Percentiles rank a stretch among this genome's conserved stretches.
Evolutionary conservation across 495 filamentous ascomycete species (phyloP).

Genomic region (Trichodelitschia bisporula): DNA sequence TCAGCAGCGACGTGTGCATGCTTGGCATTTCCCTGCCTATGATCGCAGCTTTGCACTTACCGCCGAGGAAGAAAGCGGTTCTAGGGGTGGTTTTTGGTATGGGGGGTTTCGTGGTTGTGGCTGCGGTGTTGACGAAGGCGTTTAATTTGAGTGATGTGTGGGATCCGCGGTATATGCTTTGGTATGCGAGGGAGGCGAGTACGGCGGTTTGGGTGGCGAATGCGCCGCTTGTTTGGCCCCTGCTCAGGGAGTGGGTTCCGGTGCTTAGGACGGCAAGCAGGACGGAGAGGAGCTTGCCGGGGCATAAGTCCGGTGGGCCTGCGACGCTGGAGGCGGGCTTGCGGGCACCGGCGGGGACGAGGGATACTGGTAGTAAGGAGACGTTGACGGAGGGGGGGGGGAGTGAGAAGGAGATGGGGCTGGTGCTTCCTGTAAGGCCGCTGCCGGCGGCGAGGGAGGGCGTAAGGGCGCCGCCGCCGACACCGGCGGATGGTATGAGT

Average conservation of each 20-base stretch:
- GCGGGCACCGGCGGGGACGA: too few relatives aligned
- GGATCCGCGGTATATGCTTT: constrained; percentile 22
- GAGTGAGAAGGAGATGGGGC: too few relatives aligned
- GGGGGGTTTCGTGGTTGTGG: constrained; percentile 19
- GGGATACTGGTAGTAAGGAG: too few relatives aligned
- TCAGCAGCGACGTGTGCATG: constrained; percentile 23
- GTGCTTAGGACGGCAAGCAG: too few relatives aligned
- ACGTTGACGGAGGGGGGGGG: too few relatives aligned
- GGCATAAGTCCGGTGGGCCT: too few relatives aligned
- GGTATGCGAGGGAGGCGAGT: constrained; percentile 24
- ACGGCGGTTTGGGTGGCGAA: constrained; percentile 22
- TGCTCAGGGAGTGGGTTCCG: constrained; percentile 1
- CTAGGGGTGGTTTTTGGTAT: constrained; percentile 21
- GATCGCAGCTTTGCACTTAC: constrained; percentile 15
- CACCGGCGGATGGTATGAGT: too few relatives aligned
- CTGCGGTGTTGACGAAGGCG: constrained; percentile 19
- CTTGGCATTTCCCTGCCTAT: constrained; percentile 21
- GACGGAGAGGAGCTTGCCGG: too few relatives aligned
- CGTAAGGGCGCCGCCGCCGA: too few relatives aligned
- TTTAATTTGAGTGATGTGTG: constrained; percentile 18
- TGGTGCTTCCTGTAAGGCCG: too few relatives aligned
- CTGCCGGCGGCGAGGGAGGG: too few relatives aligned
- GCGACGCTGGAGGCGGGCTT: too few relatives aligned
- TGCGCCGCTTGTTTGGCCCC: background rate
- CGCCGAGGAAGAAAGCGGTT: constrained; percentile 13